These are phyloP conservation scores for Chalciporus sphaerocephalus DNA, from an alignment of 768 basidiomycete genomes.

Conservation along the genomic window DNA sequence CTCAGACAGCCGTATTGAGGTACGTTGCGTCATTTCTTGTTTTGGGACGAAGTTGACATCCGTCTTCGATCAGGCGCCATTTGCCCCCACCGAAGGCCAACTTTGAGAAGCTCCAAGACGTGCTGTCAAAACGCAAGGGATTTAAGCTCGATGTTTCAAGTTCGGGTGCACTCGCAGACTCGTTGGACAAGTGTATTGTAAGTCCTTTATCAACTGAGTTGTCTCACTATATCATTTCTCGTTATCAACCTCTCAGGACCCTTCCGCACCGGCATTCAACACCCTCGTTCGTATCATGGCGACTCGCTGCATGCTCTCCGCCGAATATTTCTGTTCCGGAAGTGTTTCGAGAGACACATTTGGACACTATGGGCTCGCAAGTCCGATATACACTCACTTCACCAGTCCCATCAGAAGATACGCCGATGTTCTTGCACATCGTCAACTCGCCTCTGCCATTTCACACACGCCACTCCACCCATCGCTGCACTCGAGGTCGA, in stretches of 20 bases:
- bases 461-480: slow-evolving; percentile 79
- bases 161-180: slow-evolving; percentile 84
- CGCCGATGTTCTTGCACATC: slow-evolving; percentile 91
- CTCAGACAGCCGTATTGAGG: slow-evolving; percentile 92
- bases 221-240: background rate
- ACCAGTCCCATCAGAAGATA: slow-evolving; percentile 97
- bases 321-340: slow-evolving; percentile 97
- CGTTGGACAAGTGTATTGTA: slow-evolving; percentile 84
- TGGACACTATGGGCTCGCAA: slow-evolving; percentile 96
- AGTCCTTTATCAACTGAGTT: slow-evolving; percentile 26
- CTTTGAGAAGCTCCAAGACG: slow-evolving; percentile 94
- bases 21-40: slow-evolving; percentile 22
- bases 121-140: slow-evolving; percentile 80
- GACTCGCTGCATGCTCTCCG: slow-evolving; percentile 95
- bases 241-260: slow-evolving; percentile 50
- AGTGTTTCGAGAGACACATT: slow-evolving; percentile 90
- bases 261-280: slow-evolving; percentile 85
- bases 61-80: slow-evolving; percentile 60
- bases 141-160: slow-evolving; percentile 84
- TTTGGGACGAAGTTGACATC: slow-evolving; percentile 4
- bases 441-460: slow-evolving; percentile 90
- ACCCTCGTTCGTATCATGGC: slow-evolving; percentile 99
- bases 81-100: slow-evolving; percentile 87
- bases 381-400: slow-evolving; percentile 96
- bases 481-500: slow-evolving; percentile 79